phyloP scores from a whole-genome alignment of 148 eudicot species.

The Vaccinium myrtillus region DNA sequence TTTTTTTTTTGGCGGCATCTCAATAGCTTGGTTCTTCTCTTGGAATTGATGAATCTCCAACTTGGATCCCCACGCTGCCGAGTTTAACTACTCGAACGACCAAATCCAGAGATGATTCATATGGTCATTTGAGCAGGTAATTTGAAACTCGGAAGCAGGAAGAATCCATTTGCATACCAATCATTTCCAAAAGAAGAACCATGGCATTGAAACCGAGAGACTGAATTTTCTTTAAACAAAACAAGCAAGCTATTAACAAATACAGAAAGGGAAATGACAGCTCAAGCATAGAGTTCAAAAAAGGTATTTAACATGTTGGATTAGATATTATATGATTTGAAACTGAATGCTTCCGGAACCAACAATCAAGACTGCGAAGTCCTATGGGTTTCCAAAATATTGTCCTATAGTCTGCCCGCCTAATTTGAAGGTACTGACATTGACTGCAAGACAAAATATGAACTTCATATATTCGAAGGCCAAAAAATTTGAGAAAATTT shows the following conservation, averaged over 20 bases:
- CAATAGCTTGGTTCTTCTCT: neutral
- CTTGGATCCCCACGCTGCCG: neutral
- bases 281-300: neutral
- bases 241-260: neutral
- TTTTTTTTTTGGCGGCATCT: neutral
- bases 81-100: neutral
- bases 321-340: neutral
- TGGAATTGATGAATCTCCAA: neutral
- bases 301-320: neutral
- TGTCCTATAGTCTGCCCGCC: neutral
- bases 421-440: neutral
- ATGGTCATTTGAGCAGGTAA: neutral
- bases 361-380: neutral
- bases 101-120: neutral
- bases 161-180: neutral
- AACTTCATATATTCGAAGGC: neutral
- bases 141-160: neutral
- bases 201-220: neutral
- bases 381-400: slow-evolving; percentile 5
- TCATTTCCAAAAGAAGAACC: neutral
- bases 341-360: neutral
- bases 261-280: no score
- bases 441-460: neutral
- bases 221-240: neutral
- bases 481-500: no score